Evolutionary conservation across 345 rosid species (phyloP), one percentile per base, ranked within the genome.

Genomic region (Euphorbia pulcherrima): DNA sequence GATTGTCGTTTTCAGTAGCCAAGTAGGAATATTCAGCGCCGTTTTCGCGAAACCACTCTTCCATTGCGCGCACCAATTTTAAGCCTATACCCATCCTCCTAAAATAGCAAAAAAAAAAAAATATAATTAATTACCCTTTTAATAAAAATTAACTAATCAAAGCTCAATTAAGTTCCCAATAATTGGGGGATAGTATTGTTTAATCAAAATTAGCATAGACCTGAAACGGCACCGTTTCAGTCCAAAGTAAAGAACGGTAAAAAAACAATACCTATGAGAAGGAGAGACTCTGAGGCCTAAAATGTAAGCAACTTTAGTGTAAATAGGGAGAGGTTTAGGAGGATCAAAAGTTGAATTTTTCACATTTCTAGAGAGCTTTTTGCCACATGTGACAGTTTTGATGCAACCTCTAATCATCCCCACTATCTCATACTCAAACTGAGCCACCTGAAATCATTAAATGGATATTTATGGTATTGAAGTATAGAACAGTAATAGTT

Each of bases 41-140:
- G 83, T 80, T 88, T 76, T 75, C 68, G 14, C 78, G 75, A 69
- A 95, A 90, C 99, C 99, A 95, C 46, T 82, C 87, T 72, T 95
- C 99, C 60, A 87, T 78, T 68, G 80, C 65, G 27, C 55, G 73
- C 13, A 92, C 96, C 62, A 95, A 76, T 71, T 83, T 92, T 56
- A 84, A 55, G 47, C 89, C 99, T 50, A 95, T 83, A 39, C 99
- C 99, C 95, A 88, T 86, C 82, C 99, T 79, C 90, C 99, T 94
- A 69, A 8, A 64, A 14, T 10, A 9, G 8, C 17, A 37, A 26
- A 26, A 26, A 72, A n/a, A n/a, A n/a, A 6, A 27, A 4, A 35
- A 63, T 26, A 20, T 5, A 9, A 30, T 30, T 17, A 57, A 56
- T 9, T 16, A 26, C 17, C 1, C 27, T 9, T 40, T 5, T 21